These are phyloP conservation scores for Aspergillus ostianus DNA, from an alignment of 495 filamentous ascomycete genomes.

Conservation along the genomic window DNA sequence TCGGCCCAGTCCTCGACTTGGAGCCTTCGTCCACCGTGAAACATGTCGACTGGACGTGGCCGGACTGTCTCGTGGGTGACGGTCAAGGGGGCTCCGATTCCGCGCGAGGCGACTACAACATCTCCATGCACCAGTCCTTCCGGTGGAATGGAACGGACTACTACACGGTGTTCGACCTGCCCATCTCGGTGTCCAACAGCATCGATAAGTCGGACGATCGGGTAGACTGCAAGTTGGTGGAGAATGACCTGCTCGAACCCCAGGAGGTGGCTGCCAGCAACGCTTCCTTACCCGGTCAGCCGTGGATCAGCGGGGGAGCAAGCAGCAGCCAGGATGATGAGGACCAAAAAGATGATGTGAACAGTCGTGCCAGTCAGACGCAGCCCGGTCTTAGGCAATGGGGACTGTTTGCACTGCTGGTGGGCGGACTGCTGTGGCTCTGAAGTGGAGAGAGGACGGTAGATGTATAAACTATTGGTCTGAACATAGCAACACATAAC, in stretches of 20 bases:
- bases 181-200: conserved; percentile 64
- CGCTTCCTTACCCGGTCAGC: conserved; percentile 9
- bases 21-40: conserved; percentile 66
- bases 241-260: conserved; percentile 20
- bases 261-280: conserved; percentile 15
- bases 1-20: conserved; percentile 59
- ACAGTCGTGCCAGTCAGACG: background rate
- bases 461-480: too few species aligned
- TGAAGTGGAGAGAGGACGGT: too few species aligned
- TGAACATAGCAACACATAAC: too few species aligned
- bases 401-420: conserved; percentile 8
- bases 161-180: conserved; percentile 68
- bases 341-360: background rate
- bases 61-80: conserved; percentile 60
- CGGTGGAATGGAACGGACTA: conserved; percentile 58
- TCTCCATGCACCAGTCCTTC: conserved; percentile 68
- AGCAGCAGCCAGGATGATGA: background rate
- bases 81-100: conserved; percentile 31
- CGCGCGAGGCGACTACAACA: conserved; percentile 47
- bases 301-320: conserved; percentile 5
- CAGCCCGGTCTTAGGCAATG: background rate
- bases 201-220: conserved; percentile 37
- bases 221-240: conserved; percentile 23
- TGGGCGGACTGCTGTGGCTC: background rate
- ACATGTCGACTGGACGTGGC: conserved; percentile 68